These are phyloP conservation scores for Agrocybe pediades DNA, from an alignment of 768 basidiomycete genomes.

Conservation along the genomic window DNA sequence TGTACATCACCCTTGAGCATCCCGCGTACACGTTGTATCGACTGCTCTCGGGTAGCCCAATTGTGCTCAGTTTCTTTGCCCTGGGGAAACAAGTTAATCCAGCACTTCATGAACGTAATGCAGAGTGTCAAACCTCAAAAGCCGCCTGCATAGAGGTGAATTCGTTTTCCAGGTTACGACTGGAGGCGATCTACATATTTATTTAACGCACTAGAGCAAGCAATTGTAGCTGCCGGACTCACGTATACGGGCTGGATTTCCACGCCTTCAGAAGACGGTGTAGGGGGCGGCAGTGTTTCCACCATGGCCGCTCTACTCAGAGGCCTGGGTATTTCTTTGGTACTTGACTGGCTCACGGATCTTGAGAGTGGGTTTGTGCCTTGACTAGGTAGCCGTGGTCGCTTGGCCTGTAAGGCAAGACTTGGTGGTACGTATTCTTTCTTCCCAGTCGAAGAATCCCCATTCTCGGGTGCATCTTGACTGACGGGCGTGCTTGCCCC, in stretches of 20 bases:
- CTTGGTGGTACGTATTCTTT: slow-evolving; percentile 81
- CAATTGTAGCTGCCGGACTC: slow-evolving; percentile 28
- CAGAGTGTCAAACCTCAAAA: slow-evolving; percentile 68
- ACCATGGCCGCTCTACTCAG: slow-evolving; percentile 61
- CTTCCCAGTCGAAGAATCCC: slow-evolving; percentile 41
- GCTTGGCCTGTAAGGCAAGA: slow-evolving; percentile 57
- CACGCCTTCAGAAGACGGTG: slow-evolving; percentile 39
- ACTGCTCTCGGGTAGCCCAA: slow-evolving; percentile 82
- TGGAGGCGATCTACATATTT: slow-evolving; percentile 73
- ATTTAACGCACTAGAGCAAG: background rate
- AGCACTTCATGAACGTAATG: background rate
- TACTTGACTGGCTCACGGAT: slow-evolving; percentile 49
- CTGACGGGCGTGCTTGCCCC: slow-evolving; percentile 47
- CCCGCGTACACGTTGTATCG: slow-evolving; percentile 77
- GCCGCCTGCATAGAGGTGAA: slow-evolving; percentile 76
- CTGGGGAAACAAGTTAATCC: slow-evolving; percentile 33
- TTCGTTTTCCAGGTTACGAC: slow-evolving; percentile 82
- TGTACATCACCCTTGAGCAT: slow-evolving; percentile 90
- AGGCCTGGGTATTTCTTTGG: slow-evolving; percentile 54
- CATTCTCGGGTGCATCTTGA: slow-evolving; percentile 61
- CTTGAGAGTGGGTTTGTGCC: slow-evolving; percentile 35
- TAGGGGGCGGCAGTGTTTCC: slow-evolving; percentile 37
- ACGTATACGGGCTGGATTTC: slow-evolving; percentile 74
- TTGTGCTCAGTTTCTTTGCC: slow-evolving; percentile 99
- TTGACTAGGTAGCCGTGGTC: slow-evolving; percentile 43